Percentiles rank a stretch among this genome's conserved stretches.
Evolutionary conservation across 306 rosid genomes (phyloP).

Genomic region (Benincasa hispida): DNA sequence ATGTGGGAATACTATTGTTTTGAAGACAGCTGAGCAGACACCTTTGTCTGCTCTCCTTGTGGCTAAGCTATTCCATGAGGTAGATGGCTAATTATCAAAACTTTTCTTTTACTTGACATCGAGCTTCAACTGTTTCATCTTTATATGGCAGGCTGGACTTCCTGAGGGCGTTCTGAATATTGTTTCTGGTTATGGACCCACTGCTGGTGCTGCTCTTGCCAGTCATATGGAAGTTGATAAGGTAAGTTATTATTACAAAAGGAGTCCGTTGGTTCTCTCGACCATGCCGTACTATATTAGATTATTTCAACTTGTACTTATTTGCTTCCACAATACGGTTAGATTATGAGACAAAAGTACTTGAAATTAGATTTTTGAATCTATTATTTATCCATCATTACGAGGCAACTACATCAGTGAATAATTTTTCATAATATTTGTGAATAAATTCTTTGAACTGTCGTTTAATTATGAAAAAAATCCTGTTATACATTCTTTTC

Average conservation of each 20-base stretch:
- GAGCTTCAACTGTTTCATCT: not conserved
- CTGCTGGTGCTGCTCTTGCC: constrained; percentile 90
- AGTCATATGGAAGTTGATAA: constrained; percentile 93
- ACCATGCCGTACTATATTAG: too few relatives aligned
- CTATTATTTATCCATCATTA: too few relatives aligned
- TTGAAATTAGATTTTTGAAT: too few relatives aligned
- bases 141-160: constrained; percentile 72
- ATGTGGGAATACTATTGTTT: constrained; percentile 69
- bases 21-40: constrained; percentile 93
- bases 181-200: constrained; percentile 85
- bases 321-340: too few relatives aligned
- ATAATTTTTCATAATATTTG: not conserved
- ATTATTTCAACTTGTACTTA: too few relatives aligned
- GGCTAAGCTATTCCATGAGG: constrained; percentile 65
- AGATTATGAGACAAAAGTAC: too few relatives aligned
- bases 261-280: not conserved
- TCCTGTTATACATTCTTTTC: not conserved
- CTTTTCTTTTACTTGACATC: not conserved
- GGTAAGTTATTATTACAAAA: constrained; percentile 23
- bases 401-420: too few relatives aligned
- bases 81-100: not conserved
- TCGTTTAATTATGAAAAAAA: not conserved
- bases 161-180: constrained; percentile 79
- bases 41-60: constrained; percentile 71
- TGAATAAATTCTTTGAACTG: not conserved